These are phyloP conservation scores for Cronartium quercuum DNA, from an alignment of 1,284 basidiomycete species.

Conservation along the genomic window DNA sequence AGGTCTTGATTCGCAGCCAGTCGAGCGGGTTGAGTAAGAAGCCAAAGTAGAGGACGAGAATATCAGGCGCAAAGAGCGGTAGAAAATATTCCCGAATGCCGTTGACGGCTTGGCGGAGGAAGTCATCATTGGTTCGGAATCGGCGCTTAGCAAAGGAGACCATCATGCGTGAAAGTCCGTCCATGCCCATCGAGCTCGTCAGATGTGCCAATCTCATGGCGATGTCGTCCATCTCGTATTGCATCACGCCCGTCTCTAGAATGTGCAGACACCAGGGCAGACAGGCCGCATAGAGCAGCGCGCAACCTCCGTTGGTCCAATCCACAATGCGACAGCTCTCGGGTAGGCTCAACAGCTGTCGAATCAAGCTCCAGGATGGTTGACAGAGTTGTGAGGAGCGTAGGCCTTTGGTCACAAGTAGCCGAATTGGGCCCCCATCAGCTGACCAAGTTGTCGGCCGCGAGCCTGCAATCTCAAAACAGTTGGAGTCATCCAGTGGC, in stretches of 20 bases:
- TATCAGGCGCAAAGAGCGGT: conserved; percentile 6
- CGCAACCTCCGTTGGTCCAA: conserved; percentile 32
- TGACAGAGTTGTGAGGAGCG: conserved; percentile 29
- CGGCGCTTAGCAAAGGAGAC: conserved; percentile 30
- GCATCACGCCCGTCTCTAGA: conserved; percentile 34
- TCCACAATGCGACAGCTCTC: conserved; percentile 21
- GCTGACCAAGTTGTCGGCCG: conserved; percentile 18
- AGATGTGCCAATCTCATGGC: conserved; percentile 22
- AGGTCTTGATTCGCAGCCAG: conserved; percentile 26
- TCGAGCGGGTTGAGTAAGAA: conserved; percentile 32
- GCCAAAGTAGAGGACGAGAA: conserved; percentile 30
- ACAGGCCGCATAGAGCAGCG: conserved; percentile 29
- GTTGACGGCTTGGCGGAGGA: conserved; percentile 32
- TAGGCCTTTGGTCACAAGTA: conserved; percentile 30
- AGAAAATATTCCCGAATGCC: conserved; percentile 38
- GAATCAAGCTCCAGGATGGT: conserved; percentile 32
- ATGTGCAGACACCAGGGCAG: conserved; percentile 39
- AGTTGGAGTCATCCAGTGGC: conserved; percentile 10
- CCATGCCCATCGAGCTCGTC: conserved; percentile 22
- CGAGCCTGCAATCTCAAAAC: conserved; percentile 23
- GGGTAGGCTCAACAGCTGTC: conserved; percentile 16
- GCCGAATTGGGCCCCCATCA: conserved; percentile 16
- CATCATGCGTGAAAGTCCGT: conserved; percentile 35
- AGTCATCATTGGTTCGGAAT: conserved; percentile 38
- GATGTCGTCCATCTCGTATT: conserved; percentile 38